A percentile compares a stretch with the other conserved stretches of the same genome.
Evolutionary conservation across 2,329 filamentous ascomycete genomes (phyloP).

Genomic region (Arthrobotrys sphaeroides): DNA sequence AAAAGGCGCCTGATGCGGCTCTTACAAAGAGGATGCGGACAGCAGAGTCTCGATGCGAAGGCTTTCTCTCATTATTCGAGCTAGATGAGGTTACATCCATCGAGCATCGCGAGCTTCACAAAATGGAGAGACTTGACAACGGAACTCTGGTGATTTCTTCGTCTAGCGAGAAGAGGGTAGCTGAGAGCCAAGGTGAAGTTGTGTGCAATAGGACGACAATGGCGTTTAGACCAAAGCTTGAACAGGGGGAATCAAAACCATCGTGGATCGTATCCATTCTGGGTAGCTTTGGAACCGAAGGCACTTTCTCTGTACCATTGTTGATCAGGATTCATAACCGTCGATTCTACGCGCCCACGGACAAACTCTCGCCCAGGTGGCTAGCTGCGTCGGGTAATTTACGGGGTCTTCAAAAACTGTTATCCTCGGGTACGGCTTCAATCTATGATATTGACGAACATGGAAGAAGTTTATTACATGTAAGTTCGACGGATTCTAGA

Average conservation of each 20-base stretch:
- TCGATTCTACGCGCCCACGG: neutral
- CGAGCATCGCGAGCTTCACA: neutral
- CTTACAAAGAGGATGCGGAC: neutral
- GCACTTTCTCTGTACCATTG: slow-evolving; percentile 18
- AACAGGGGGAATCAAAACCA: slow-evolving; percentile 9
- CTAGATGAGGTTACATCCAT: neutral
- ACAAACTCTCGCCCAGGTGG: neutral
- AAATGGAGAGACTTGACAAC: neutral
- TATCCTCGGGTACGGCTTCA: neutral
- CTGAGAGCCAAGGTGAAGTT: slow-evolving; percentile 15
- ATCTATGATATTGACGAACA: slow-evolving; percentile 27
- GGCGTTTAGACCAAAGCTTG: slow-evolving; percentile 4
- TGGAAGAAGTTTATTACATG: slow-evolving; percentile 34
- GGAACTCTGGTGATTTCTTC: slow-evolving; percentile 29
- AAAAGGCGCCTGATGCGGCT: slow-evolving; percentile 13
- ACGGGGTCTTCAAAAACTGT: neutral
- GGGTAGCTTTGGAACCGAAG: slow-evolving; percentile 9
- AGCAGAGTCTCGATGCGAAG: neutral
- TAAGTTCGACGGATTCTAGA: slow-evolving; percentile 4
- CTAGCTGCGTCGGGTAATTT: slow-evolving; percentile 15
- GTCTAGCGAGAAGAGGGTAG: neutral
- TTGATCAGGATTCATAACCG: slow-evolving; percentile 28
- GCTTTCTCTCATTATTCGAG: neutral
- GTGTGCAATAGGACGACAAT: slow-evolving; percentile 7
- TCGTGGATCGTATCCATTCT: neutral